Conservation (phyloP, 2,329 filamentous ascomycete species). For the Sporothrix curviconia region DNA sequence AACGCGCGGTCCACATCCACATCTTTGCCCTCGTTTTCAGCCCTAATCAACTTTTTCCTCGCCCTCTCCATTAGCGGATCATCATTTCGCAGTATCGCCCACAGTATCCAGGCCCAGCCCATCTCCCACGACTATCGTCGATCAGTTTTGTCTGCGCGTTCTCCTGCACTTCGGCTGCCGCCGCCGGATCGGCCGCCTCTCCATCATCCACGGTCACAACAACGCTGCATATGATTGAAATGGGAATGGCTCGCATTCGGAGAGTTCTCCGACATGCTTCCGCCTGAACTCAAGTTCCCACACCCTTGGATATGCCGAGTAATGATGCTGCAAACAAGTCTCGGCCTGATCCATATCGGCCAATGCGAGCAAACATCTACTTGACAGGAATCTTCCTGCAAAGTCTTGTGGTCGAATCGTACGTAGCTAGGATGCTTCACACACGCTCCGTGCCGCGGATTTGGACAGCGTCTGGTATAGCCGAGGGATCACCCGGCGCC, state of each 20-base stretch:
- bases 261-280: background rate
- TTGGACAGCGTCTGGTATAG: background rate
- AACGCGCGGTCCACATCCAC: background rate
- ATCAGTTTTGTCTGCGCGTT: background rate
- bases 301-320: background rate
- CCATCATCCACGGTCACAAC: background rate
- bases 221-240: background rate
- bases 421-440: background rate
- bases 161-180: background rate
- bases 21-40: background rate
- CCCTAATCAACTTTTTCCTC: background rate
- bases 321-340: background rate
- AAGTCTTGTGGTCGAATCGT: background rate
- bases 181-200: background rate
- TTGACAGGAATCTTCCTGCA: background rate
- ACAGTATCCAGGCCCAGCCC: background rate
- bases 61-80: background rate
- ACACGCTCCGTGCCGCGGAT: background rate
- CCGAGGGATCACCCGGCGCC: background rate
- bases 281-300: background rate
- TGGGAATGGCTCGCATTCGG: background rate
- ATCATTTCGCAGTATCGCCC: background rate
- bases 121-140: background rate
- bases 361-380: background rate
- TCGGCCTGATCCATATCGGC: background rate